Evolutionary conservation across 2,329 filamentous ascomycete species (phyloP).

Genomic region (Grosmannia huntii): DNA sequence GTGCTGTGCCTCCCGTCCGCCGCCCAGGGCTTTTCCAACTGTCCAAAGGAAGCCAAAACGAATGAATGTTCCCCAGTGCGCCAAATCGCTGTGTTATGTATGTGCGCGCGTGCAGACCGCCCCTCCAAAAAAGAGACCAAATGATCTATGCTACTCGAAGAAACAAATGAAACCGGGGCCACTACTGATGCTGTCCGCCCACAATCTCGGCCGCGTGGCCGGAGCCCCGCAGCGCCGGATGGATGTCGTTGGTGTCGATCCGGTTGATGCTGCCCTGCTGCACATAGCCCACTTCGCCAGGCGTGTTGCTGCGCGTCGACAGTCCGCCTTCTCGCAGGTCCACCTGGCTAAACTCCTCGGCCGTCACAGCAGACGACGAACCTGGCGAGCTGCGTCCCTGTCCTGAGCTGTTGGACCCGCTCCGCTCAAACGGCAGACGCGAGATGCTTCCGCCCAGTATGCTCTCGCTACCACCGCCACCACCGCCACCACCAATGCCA

Average conservation of each 20-base stretch:
- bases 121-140: not conserved
- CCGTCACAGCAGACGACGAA: conserved; percentile 21
- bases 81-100: conserved; percentile 4
- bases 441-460: conserved; percentile 10
- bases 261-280: conserved; percentile 43
- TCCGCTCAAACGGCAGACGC: conserved; percentile 44
- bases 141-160: not conserved
- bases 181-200: conserved; percentile 19
- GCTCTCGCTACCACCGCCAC: too few species aligned
- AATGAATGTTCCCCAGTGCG: not conserved
- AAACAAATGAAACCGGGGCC: not conserved
- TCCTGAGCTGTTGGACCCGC: conserved; percentile 26
- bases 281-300: conserved; percentile 43
- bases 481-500: too few species aligned
- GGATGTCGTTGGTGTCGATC: conserved; percentile 31
- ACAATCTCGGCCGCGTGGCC: conserved; percentile 46
- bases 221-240: conserved; percentile 29
- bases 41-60: not conserved
- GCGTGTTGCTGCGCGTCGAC: conserved; percentile 24
- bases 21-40: not conserved
- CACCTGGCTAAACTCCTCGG: conserved; percentile 30
- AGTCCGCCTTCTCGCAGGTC: conserved; percentile 17
- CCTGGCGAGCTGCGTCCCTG: conserved; percentile 31
- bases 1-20: not conserved
- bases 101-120: not conserved